phyloP scores from a whole-genome alignment of 2,329 filamentous ascomycete species.

The Lecanoromycetidae sp. region DNA sequence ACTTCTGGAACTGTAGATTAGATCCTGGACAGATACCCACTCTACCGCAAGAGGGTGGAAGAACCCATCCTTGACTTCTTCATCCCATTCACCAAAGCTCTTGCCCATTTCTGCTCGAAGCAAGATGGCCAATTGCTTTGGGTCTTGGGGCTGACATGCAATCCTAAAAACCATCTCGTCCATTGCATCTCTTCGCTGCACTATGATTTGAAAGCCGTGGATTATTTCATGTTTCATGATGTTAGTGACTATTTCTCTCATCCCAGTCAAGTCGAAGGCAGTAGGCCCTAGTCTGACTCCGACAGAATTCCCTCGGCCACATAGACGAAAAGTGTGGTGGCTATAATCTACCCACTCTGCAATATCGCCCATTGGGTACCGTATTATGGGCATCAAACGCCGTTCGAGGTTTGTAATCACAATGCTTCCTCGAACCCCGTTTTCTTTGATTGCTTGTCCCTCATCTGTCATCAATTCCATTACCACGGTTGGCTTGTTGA shows the following conservation, averaged over 20 bases:
- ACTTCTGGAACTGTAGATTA: not conserved
- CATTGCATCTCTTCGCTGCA: not conserved
- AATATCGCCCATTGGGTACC: not conserved
- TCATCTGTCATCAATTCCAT: constrained; percentile 1
- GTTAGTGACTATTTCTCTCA: not conserved
- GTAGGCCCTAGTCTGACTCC: not conserved
- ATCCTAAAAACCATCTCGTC: not conserved
- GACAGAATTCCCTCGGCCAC: not conserved
- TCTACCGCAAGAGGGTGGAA: not conserved
- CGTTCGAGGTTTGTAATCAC: not conserved
- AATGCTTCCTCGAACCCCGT: not conserved
- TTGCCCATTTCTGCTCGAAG: not conserved
- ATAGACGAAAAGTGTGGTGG: not conserved
- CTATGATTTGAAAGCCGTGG: not conserved
- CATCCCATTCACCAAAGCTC: not conserved
- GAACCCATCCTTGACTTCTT: not conserved
- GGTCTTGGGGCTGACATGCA: not conserved
- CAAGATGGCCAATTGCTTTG: not conserved
- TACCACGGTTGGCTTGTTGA: not conserved
- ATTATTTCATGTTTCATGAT: not conserved
- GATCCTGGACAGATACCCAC: not conserved
- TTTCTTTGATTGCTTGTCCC: not conserved
- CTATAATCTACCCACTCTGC: constrained; percentile 1
- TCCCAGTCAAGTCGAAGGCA: not conserved
- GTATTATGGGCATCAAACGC: not conserved